Evolutionary conservation across 179 eudicot species (phyloP), one percentile per base, ranked within the genome.

Genomic region (Nepenthes alata): DNA sequence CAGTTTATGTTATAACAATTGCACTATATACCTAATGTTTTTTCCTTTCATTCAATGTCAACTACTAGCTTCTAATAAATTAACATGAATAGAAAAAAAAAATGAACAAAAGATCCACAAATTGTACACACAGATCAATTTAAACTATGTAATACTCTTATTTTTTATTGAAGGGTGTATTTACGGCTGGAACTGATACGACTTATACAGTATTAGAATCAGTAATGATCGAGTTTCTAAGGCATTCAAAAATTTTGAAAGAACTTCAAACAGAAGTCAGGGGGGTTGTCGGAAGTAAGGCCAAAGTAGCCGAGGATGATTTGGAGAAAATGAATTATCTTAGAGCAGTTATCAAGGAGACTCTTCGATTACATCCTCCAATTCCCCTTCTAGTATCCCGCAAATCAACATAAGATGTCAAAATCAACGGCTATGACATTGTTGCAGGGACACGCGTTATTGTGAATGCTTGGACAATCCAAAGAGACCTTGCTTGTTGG

Each of bases 121-220:
- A 25, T 25, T 16, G 25, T 16, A 50, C 12, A 13, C 3, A 35
- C 13, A 2, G 1, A 14, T 3, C 15, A 15, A 34, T 13, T 54
- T 6, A 34, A 54, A 15, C 3, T 4, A 34, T 1, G 6, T 54
- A 4, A 13, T 0, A 15, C 37, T 38, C 25, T 25, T 57, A 0
- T 2, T 1, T 35, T 11, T 25, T 2, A 1, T 4, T 57, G 59
- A 1, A 57, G 59, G 15, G 5, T 57, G 44, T 57, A 7, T 57
- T 74, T 47, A 53, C 73, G 2, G 81, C 62, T 44, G 84, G 79
- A 44, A 80, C 79, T 2, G 75, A 80, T 38, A 77, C 77, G 8
- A 68, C 73, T 3, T 57, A 59, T 5, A 58, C 74, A 2, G 64
- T 58, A 3, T 44, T 74, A 11, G 85, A 77, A 47, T 57, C 3